phyloP scores from a whole-genome alignment of 306 rosid genomes.

The Cicer arietinum region DNA sequence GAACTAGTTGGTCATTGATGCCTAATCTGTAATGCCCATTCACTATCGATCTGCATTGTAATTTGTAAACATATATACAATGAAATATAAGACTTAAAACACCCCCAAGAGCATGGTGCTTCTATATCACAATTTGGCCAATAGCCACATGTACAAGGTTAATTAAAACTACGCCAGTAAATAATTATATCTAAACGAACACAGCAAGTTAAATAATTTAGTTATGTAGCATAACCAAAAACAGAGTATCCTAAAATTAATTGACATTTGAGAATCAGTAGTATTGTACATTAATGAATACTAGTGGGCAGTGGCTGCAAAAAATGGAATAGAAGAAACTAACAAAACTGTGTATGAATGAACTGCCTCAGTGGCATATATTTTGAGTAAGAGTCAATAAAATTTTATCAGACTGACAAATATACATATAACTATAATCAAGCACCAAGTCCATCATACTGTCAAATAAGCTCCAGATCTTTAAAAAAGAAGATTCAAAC shows the following conservation, averaged over 20 bases:
- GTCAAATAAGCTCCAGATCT: background rate
- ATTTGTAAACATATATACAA: background rate
- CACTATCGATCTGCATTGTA: background rate
- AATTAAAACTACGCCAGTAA: background rate
- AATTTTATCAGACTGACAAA: background rate
- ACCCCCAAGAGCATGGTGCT: background rate
- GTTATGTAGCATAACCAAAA: background rate
- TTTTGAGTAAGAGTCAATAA: conserved; percentile 11
- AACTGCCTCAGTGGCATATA: conserved; percentile 6
- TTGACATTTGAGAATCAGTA: background rate
- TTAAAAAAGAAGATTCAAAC: background rate
- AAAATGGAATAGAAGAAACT: conserved; percentile 8
- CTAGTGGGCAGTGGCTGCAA: background rate
- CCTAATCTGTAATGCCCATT: background rate
- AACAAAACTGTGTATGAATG: background rate
- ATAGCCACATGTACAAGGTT: background rate
- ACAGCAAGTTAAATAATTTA: background rate
- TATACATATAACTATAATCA: background rate
- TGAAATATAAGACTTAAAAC: background rate
- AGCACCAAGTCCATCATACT: background rate
- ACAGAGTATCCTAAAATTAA: background rate
- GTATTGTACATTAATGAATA: conserved; percentile 6
- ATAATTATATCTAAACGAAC: background rate
- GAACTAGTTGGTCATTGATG: background rate
- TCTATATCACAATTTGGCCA: conserved; percentile 7